Conservation (phyloP, 371 early-diverging fungal genomes). For the Apophysomyces variabilis region DNA sequence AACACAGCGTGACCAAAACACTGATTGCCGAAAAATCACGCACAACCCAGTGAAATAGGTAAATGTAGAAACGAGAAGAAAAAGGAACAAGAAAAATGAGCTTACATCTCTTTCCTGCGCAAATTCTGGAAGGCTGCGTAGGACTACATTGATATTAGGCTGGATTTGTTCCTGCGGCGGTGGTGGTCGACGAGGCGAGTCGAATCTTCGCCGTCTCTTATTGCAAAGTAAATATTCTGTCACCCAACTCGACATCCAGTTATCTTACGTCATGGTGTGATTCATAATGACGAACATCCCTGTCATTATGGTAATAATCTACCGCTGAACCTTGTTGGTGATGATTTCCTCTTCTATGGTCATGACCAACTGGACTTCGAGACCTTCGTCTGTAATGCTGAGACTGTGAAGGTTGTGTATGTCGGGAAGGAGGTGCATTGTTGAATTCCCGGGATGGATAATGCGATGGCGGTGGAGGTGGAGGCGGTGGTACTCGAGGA, state of each 20-base stretch:
- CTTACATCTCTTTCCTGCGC: slow-evolving; percentile 50
- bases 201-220: slow-evolving; percentile 6
- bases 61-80: background rate
- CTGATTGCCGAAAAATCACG: background rate
- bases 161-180: slow-evolving; percentile 8
- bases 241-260: background rate
- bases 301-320: slow-evolving; percentile 1
- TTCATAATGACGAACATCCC: slow-evolving; percentile 1
- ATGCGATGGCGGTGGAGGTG: background rate
- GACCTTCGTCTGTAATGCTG: slow-evolving; percentile 10
- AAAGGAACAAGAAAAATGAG: slow-evolving; percentile 2
- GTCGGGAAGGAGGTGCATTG: background rate
- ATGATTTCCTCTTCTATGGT: slow-evolving; percentile 4
- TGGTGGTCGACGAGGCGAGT: slow-evolving; percentile 8
- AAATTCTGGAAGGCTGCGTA: slow-evolving; percentile 49
- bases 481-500: slow-evolving; percentile 11
- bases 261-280: slow-evolving; percentile 4
- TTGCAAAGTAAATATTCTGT: background rate
- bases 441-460: background rate
- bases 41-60: background rate
- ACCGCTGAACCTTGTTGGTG: background rate
- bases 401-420: background rate
- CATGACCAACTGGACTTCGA: slow-evolving; percentile 2
- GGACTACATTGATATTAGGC: slow-evolving; percentile 56
- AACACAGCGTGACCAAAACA: too few relatives aligned